phyloP scores from a whole-genome alignment of 495 filamentous ascomycete genomes.

The Talaromyces ruber region DNA sequence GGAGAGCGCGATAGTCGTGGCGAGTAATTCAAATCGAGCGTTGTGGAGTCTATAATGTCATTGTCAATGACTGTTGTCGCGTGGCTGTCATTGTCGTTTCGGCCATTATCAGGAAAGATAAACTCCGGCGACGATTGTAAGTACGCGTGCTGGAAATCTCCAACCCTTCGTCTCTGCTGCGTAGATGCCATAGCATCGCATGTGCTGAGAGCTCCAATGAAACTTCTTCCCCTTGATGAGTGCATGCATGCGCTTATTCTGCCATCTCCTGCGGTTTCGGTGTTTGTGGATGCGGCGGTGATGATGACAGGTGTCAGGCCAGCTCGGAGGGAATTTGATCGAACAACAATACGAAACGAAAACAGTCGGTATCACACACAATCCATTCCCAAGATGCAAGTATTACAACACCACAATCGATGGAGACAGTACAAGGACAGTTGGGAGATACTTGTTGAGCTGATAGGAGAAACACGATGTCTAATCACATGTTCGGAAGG shows the following conservation, averaged over 20 bases:
- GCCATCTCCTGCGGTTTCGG: neutral
- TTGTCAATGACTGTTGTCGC: neutral
- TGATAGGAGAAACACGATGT: neutral
- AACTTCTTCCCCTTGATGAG: neutral
- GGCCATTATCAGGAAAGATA: neutral
- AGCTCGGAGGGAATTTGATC: neutral
- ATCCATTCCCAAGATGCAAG: neutral
- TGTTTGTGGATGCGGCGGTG: neutral
- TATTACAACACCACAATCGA: neutral
- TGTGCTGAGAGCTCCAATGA: neutral
- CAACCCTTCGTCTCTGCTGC: slow-evolving; percentile 23
- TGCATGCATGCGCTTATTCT: slow-evolving; percentile 1
- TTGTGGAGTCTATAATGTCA: neutral
- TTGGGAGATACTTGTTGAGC: neutral
- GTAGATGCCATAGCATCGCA: slow-evolving; percentile 35
- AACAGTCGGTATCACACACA: neutral
- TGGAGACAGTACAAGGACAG: neutral
- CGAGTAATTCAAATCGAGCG: neutral
- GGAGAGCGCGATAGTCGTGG: slow-evolving; percentile 58
- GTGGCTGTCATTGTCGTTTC: neutral
- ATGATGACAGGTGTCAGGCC: neutral
- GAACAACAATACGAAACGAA: neutral
- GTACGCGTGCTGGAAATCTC: slow-evolving; percentile 9
- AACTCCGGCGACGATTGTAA: slow-evolving; percentile 15
- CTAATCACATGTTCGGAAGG: slow-evolving; percentile 1